Evolutionary conservation across 129 eudicot genomes (phyloP).

Genomic region (Pittosporum tobira): DNA sequence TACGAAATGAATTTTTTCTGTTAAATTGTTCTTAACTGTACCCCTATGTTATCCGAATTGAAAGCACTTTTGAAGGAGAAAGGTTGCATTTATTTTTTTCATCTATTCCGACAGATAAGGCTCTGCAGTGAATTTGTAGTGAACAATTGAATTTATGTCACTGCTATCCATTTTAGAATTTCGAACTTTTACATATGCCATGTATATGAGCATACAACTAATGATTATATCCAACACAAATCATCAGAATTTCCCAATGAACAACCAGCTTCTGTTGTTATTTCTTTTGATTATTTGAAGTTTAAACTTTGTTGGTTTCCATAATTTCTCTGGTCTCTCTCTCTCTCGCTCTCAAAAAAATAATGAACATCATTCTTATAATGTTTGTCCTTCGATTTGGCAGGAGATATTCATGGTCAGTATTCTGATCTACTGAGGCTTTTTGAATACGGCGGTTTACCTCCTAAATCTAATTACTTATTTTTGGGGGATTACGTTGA

Average conservation of each 20-base stretch:
- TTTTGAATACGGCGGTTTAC: slow-evolving; percentile 69
- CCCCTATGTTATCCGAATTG: background rate
- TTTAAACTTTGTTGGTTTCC: too few species aligned
- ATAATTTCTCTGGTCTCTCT: too few species aligned
- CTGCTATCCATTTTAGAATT: too few species aligned
- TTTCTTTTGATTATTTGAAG: too few species aligned
- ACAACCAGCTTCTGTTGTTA: too few species aligned
- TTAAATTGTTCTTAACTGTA: too few species aligned
- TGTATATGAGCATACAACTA: too few species aligned
- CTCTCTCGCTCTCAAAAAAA: background rate
- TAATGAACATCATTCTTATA: background rate
- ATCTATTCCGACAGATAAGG: background rate
- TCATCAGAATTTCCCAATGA: too few species aligned
- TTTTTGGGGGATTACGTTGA: slow-evolving; percentile 77
- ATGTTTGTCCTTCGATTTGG: background rate
- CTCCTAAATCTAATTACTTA: slow-evolving; percentile 67
- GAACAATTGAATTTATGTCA: background rate
- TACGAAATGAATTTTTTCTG: background rate
- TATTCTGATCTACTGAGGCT: slow-evolving; percentile 70
- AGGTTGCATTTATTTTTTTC: background rate
- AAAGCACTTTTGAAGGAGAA: background rate
- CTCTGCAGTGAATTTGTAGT: background rate
- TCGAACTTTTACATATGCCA: too few species aligned
- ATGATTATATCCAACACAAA: too few species aligned
- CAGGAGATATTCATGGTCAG: slow-evolving; percentile 79